Evolutionary conservation across 2,329 filamentous ascomycete genomes (phyloP), one percentile per base, ranked within the genome.

Genomic region (Apiospora rasikravindrae): DNA sequence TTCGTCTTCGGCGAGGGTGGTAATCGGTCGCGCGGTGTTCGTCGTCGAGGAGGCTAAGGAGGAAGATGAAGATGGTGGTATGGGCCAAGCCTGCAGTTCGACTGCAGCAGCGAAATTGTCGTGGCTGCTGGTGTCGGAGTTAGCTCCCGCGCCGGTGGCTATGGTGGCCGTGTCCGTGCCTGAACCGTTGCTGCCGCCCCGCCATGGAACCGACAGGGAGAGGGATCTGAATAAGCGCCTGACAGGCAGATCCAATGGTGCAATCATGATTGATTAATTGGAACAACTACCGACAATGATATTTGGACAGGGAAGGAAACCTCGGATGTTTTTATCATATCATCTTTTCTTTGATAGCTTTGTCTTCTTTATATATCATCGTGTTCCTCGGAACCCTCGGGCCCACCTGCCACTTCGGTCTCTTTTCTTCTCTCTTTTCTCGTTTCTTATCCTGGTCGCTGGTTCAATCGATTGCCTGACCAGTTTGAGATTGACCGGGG

Each of bases 181-280:
- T 64, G 57, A 24, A 40, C 57, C 57, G 57, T 64, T 40, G 53
- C 26, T 37, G 26, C 53, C 29, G 57, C 57, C 57, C 57, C 57
- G 33, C 57, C 57, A 64, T n/a, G 57, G 33, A 64, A 40, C 57
- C 33, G 57, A 64, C 16, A 37, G 19, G 57, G 57, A 64, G 29
- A 64, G 57, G 57, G 57, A 64, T 33, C 57, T 64, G 57, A 64
- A 64, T 14, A 64, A 64, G 57, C 57, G 57, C 19, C 57, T n/a
- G 40, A 14, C 33, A 64, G 57, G 57, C 33, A 64, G 57, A 64
- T 64, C 57, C 13, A 40, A 7, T 61, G 53, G 53, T 61, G 29
- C 53, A 16, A 37, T 61, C 53, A 61, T 61, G 53, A 61, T 61
- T 22, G 16, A 29, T 19, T 19, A 3, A 16, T 29, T 14, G 26